Evolutionary conservation across 192 early-diverging fungal genomes (phyloP).

Genomic region (Coemansia sp.): DNA sequence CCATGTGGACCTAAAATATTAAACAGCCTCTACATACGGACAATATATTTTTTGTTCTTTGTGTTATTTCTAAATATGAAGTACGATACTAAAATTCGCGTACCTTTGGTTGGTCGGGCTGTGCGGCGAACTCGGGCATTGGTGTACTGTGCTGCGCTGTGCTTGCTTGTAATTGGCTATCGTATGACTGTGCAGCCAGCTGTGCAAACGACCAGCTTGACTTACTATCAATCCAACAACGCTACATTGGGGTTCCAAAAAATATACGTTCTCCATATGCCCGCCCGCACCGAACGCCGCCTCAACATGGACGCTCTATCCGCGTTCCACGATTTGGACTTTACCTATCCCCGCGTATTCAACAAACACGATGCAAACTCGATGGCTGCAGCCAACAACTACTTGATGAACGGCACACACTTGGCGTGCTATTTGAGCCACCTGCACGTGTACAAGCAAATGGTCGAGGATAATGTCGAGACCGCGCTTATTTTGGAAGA

Average conservation of each 20-base stretch:
- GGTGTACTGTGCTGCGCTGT: neutral
- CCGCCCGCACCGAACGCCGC: conserved; percentile 23
- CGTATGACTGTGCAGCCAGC: neutral
- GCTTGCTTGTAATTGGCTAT: neutral
- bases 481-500: conserved; percentile 39
- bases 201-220: no score
- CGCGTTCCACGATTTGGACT: conserved; percentile 17
- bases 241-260: conserved; percentile 41
- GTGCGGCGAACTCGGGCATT: neutral
- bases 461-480: conserved; percentile 27
- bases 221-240: conserved; percentile 15
- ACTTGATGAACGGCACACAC: conserved; percentile 33
- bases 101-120: neutral
- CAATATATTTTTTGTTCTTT: neutral
- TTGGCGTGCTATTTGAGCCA: conserved; percentile 50
- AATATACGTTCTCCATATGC: conserved; percentile 42
- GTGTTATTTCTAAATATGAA: neutral
- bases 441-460: conserved; percentile 16
- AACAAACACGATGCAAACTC: conserved; percentile 10
- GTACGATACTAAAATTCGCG: neutral
- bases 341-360: conserved; percentile 23
- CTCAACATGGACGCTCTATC: conserved; percentile 37
- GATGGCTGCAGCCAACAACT: conserved; percentile 4
- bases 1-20: conserved; percentile 16
- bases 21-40: neutral